phyloP scores from a whole-genome alignment of 345 rosid species.

The Populus euphratica region DNA sequence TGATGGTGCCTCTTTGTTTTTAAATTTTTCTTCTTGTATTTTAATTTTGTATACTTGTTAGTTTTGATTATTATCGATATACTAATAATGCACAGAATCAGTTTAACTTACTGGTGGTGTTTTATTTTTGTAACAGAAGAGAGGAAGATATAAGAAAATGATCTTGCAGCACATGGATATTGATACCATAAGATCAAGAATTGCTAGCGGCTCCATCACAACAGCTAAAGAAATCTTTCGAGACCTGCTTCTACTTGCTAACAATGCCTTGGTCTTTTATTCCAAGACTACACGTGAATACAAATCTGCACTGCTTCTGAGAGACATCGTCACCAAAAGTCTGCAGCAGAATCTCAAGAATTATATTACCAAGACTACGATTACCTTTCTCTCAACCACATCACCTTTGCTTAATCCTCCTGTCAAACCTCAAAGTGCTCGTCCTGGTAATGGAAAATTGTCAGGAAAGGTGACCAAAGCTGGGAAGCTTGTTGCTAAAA shows the following conservation, averaged over 20 bases:
- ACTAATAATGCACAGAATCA: not conserved
- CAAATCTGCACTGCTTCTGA: conserved; percentile 60
- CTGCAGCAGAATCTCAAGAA: conserved; percentile 41
- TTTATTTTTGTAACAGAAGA: conserved; percentile 47
- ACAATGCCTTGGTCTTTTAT: conserved; percentile 71
- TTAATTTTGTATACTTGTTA: not conserved
- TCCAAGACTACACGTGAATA: conserved; percentile 75
- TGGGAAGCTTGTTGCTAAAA: conserved; percentile 18
- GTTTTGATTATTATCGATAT: not conserved
- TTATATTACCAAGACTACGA: conserved; percentile 22
- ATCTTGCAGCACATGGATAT: conserved; percentile 69
- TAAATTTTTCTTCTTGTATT: not conserved
- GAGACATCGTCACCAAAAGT: conserved; percentile 52
- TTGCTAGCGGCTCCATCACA: conserved; percentile 33
- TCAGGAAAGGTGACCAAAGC: conserved; percentile 22
- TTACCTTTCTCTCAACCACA: conserved; percentile 20
- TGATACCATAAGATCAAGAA: conserved; percentile 62
- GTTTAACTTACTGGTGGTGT: conserved; percentile 9
- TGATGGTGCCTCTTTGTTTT: no score
- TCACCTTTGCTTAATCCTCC: conserved; percentile 33
- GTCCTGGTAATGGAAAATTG: conserved; percentile 24
- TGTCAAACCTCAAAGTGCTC: conserved; percentile 38
- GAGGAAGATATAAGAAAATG: conserved; percentile 83
- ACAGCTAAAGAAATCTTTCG: conserved; percentile 62
- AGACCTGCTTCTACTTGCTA: conserved; percentile 66